These are phyloP conservation scores for Jatropha curcas DNA, from an alignment of 345 rosid species.

Conservation along the genomic window DNA sequence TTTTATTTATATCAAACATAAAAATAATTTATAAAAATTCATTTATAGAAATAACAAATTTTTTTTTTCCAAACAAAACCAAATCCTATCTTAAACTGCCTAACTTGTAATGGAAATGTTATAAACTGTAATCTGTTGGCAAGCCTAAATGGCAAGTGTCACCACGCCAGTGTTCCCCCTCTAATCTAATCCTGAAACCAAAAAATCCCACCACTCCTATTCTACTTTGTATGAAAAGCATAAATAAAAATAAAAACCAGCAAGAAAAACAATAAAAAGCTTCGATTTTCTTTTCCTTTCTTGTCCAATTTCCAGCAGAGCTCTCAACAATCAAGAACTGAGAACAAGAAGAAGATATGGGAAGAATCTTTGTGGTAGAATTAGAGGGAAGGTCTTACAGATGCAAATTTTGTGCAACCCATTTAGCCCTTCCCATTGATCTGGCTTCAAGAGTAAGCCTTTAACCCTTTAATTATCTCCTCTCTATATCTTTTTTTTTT, in stretches of 20 bases:
- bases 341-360: slow-evolving; percentile 42
- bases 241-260: too few species aligned
- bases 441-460: slow-evolving; percentile 65
- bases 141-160: too few species aligned
- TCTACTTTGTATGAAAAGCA: background rate
- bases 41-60: too few species aligned
- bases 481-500: too few species aligned
- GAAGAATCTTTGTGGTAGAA: slow-evolving; percentile 83
- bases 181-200: background rate
- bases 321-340: background rate
- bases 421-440: slow-evolving; percentile 72
- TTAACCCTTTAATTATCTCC: background rate
- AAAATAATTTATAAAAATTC: too few species aligned
- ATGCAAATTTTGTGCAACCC: slow-evolving; percentile 87
- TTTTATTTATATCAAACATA: too few species aligned
- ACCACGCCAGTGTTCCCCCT: background rate
- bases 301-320: background rate
- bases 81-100: too few species aligned
- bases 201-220: background rate
- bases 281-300: background rate
- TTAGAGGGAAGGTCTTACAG: slow-evolving; percentile 88
- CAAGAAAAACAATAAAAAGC: background rate
- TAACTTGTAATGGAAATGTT: too few species aligned
- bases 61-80: too few species aligned
- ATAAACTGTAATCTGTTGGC: too few species aligned